Base-by-base conservation (phyloP, 192 early-diverging fungal genomes). In the Coemansia sp. region DNA sequence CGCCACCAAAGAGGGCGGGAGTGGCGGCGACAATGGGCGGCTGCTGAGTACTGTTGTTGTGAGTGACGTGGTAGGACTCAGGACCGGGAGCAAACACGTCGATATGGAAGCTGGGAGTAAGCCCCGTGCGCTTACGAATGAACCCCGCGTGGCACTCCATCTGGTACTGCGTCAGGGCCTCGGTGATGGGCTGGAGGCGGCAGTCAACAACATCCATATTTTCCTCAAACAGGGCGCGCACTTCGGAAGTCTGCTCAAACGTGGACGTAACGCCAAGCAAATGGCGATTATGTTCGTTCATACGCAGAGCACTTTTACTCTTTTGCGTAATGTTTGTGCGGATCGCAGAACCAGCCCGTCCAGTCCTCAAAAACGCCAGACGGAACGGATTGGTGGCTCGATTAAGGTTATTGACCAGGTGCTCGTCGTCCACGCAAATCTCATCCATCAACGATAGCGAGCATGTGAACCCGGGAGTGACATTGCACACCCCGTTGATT, bases 391-490 rank as follows among this genome's bases (percentile, higher is more conserved):
- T 82, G 20, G 51, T 38, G 11, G 25, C 35, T 29, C 69, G 74
- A 40, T 77, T 62, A 2, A 81, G 62, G 42, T 74, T 73, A 25
- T 81, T 77, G 63, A 80, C 74, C 36, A 74, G 43, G 17, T 71
- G 43, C 58, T 80, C 77, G 64, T 77, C 66, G 42, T 73, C 71
- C 0, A 84, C 74, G 4, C 57, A 61, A 17, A 80, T 65, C 65
- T 85, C 86, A 6, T 85, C 84, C 4, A 73, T 77, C 62, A 88
- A 83, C 10, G 70, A 62, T 29, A 89, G 71, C 7, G 73, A 70
- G 59, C 87, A 86, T 6, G 59, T 59, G 59, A 90, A 90, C 4
- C 89, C 89, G 0, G 89, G 76, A 32, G 86, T 82, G 49, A 88
- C 83, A 43, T 87, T 88, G 60, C 82, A 74, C 3, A 67, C 57